Conservation (phyloP, 306 rosid genomes). For the Vigna hirtella region DNA sequence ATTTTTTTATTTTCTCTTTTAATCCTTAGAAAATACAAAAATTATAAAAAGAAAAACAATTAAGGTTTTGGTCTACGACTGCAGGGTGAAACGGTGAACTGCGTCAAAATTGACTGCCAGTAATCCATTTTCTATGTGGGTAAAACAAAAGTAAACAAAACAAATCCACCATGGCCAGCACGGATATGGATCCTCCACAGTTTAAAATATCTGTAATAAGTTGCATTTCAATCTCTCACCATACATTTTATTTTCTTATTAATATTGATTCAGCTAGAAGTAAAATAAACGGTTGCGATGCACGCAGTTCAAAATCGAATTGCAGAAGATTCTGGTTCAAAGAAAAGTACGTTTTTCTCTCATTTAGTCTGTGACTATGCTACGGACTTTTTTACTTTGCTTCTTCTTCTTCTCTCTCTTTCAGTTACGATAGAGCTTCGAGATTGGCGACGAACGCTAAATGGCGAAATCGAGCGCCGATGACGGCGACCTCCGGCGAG, state of each 20-base stretch:
- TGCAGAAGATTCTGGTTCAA: not conserved
- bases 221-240: not conserved
- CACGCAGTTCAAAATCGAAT: not conserved
- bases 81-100: not conserved
- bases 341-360: not conserved
- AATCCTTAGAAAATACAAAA: not conserved
- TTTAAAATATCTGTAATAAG: too few relatives aligned
- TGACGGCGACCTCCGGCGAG: constrained; percentile 92
- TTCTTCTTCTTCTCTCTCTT: constrained; percentile 17
- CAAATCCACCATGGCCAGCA: not conserved
- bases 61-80: not conserved
- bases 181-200: not conserved
- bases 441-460: constrained; percentile 44
- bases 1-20: not conserved
- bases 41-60: not conserved
- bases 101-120: not conserved
- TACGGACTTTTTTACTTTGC: not conserved
- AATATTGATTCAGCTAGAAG: too few relatives aligned
- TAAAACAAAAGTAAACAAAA: not conserved
- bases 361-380: constrained; percentile 6
- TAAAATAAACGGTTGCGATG: not conserved
- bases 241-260: too few relatives aligned
- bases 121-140: too few relatives aligned
- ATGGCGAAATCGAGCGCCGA: constrained; percentile 98
- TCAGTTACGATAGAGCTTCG: constrained; percentile 7